Percentiles rank a stretch among this genome's conserved stretches.
phyloP scores from a whole-genome alignment of 768 basidiomycete genomes.

The Gloeophyllum trabeum region DNA sequence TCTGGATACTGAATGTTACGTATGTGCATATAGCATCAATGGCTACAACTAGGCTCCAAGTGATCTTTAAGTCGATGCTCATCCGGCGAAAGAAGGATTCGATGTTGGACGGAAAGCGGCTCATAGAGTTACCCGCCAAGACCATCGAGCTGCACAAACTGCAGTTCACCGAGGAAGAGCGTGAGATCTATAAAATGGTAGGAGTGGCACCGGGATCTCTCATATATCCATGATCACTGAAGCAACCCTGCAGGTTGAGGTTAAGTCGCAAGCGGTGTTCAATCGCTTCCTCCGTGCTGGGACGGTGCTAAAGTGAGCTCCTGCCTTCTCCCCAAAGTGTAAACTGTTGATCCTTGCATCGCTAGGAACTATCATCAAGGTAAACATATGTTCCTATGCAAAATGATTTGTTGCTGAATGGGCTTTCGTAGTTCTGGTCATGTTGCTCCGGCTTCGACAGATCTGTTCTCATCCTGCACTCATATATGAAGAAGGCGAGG shows the following conservation, averaged over 20 bases:
- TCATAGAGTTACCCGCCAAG: constrained; percentile 58
- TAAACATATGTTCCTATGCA: background rate
- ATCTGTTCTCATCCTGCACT: constrained; percentile 59
- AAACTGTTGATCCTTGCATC: background rate
- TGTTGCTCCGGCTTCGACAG: constrained; percentile 39
- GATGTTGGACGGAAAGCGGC: constrained; percentile 49
- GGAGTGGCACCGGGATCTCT: constrained; percentile 3
- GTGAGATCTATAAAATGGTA: constrained; percentile 50
- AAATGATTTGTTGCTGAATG: constrained; percentile 1
- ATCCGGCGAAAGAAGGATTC: constrained; percentile 56
- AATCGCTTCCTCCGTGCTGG: constrained; percentile 50
- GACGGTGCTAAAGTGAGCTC: constrained; percentile 52
- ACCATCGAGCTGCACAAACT: constrained; percentile 36
- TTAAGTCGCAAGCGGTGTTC: constrained; percentile 45
- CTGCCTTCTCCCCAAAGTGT: background rate
- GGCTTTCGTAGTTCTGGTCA: background rate
- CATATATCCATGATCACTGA: too few species aligned
- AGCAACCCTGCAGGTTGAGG: too few species aligned
- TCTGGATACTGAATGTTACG: too few species aligned
- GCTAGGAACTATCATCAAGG: constrained; percentile 46
- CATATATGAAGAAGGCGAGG: constrained; percentile 42
- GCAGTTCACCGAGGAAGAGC: constrained; percentile 49
- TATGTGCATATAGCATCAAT: too few species aligned
- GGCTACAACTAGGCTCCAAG: constrained; percentile 49
- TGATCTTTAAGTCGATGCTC: constrained; percentile 39